These are phyloP conservation scores for Phytophthora nicotianae DNA, from an alignment of 352 stramenopile species.

Conservation along the genomic window DNA sequence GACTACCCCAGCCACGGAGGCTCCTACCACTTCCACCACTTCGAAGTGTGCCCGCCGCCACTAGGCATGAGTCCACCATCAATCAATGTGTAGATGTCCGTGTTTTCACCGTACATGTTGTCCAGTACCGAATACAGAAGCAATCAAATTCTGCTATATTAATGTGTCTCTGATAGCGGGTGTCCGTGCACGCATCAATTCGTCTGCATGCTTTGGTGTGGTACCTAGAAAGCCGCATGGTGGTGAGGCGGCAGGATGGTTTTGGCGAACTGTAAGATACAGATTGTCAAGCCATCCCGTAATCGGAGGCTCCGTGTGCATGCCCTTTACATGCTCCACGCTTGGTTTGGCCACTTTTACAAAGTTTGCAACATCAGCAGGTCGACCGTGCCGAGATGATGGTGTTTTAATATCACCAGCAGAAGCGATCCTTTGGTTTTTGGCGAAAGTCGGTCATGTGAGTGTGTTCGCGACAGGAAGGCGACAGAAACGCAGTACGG, in stretches of 20 bases:
- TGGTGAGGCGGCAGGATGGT: background rate
- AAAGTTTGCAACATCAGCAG: background rate
- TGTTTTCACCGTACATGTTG: slow-evolving; percentile 2
- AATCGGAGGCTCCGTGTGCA: background rate
- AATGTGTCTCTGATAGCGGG: background rate
- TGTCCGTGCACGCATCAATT: background rate
- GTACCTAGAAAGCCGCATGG: background rate
- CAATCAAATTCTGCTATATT: background rate
- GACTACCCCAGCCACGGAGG: slow-evolving; percentile 11
- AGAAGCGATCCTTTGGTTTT: too few relatives aligned
- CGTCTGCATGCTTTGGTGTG: background rate
- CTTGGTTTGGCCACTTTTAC: background rate
- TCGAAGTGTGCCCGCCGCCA: slow-evolving; percentile 34
- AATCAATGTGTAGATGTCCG: slow-evolving; percentile 18
- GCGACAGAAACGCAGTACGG: too few relatives aligned
- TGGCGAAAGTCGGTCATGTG: too few relatives aligned
- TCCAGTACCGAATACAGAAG: background rate
- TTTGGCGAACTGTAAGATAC: slow-evolving; percentile 8
- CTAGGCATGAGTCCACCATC: slow-evolving; percentile 12
- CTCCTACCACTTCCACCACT: slow-evolving; percentile 18
- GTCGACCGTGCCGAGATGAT: slow-evolving; percentile 4
- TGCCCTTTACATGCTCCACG: background rate
- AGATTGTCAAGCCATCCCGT: too few relatives aligned
- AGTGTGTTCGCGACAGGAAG: too few relatives aligned
- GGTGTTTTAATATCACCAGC: background rate